phyloP scores from a whole-genome alignment of 192 early-diverging fungal genomes.

The Chytriomyces confervae region DNA sequence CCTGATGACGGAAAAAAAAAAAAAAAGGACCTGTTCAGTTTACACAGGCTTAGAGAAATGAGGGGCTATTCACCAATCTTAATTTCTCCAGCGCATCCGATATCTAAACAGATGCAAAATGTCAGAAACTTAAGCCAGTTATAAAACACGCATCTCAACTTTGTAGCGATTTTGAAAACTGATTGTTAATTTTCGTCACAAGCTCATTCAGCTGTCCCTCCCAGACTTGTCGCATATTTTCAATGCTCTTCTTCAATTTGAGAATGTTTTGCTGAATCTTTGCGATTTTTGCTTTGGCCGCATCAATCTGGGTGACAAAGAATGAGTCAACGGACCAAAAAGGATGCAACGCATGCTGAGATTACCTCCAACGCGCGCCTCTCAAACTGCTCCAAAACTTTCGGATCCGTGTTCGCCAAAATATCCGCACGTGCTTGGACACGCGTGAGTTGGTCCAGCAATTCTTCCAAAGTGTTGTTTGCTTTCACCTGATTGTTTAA shows the following conservation, averaged over 20 bases:
- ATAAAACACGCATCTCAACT: slow-evolving; percentile 38
- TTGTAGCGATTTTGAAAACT: slow-evolving; percentile 77
- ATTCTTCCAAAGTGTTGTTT: slow-evolving; percentile 58
- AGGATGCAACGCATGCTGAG: not conserved
- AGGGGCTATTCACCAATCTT: slow-evolving; percentile 54
- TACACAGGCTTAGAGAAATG: not conserved
- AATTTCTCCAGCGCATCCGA: slow-evolving; percentile 82
- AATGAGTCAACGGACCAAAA: slow-evolving; percentile 19
- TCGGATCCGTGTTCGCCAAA: slow-evolving; percentile 57
- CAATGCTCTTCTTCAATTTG: slow-evolving; percentile 25
- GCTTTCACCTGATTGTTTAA: slow-evolving; percentile 13
- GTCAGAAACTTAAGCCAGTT: not conserved
- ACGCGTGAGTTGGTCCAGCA: slow-evolving; percentile 67
- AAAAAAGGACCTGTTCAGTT: not conserved
- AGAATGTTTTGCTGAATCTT: slow-evolving; percentile 48
- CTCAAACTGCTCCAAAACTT: slow-evolving; percentile 73
- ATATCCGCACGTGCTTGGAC: slow-evolving; percentile 63
- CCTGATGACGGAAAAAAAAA: not conserved
- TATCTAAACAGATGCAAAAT: slow-evolving; percentile 48
- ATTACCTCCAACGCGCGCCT: slow-evolving; percentile 58
- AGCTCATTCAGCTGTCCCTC: slow-evolving; percentile 65
- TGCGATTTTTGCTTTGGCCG: slow-evolving; percentile 45
- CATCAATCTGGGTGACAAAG: slow-evolving; percentile 47
- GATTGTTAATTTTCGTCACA: slow-evolving; percentile 65
- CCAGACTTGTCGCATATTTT: slow-evolving; percentile 64